Base-by-base conservation (phyloP, 108 stramenopile genomes). In the Cyclotella choctawhatcheeana region DNA sequence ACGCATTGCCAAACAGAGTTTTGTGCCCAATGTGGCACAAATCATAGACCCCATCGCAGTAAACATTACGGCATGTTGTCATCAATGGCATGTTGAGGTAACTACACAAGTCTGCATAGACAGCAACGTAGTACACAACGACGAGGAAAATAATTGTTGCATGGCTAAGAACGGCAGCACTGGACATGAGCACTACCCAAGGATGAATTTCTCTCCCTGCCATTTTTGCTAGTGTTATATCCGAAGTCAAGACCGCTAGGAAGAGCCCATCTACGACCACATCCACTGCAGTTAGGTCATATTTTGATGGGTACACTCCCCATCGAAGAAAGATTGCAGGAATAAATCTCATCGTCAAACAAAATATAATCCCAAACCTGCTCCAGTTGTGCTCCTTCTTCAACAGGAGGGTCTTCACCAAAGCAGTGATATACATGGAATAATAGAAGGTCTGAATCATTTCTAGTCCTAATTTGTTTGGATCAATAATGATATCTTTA, bases 11-110 rank as follows among this genome's bases (percentile, higher is more conserved):
- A 82, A 96, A 96, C 7, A 92, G 66, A 14, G 69, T 82, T 63
- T 93, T 93, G 82, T 96, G 95, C 20, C 95, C 93, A 66, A 96
- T 82, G 77, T 96, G 95, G 72, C 93, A 93, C 8, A 96, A 73
- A 76, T 96, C 95, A 74, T 93, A 96, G 0, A 96, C 85, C 7
- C 93, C 93, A 74, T 91, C 88, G 58, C 87, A 87, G 59, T 89
- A 89, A 8, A 93, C 95, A 76, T 96, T 96, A 0, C 88, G 88
- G 67, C 91, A 93, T 14, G 86, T 87, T 8, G 91, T 91, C 75
- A 96, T 67, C 64, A 96, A 68, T 2, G 95, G 95, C 88, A 96
- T 84, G 67, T 93, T 92, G 52, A 91, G 74, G 76, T 90, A 90
- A 85, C 82, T 82, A 74, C 95, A 93, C 24, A 96, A 71, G 69